Conservation (phyloP, 2,329 filamentous ascomycete species). For the Paecilomyces niveus region DNA sequence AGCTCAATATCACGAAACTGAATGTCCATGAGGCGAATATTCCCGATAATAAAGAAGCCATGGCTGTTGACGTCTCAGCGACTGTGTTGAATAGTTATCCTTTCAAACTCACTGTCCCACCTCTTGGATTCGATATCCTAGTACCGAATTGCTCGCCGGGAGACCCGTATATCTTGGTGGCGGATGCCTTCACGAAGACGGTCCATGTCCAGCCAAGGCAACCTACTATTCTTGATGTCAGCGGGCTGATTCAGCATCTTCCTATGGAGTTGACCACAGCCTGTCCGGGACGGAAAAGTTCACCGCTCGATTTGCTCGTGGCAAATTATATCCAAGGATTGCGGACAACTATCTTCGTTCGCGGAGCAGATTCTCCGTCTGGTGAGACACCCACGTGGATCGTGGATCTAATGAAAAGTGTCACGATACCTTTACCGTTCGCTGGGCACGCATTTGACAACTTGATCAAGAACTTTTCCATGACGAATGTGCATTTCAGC, state of each 20-base stretch:
- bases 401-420: constrained; percentile 66
- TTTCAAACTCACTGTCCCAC: constrained; percentile 66
- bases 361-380: constrained; percentile 63
- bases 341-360: constrained; percentile 72
- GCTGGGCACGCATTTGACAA: constrained; percentile 75
- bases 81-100: constrained; percentile 70
- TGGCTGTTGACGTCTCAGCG: constrained; percentile 74
- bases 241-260: constrained; percentile 64
- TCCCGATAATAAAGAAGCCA: constrained; percentile 52
- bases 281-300: constrained; percentile 71
- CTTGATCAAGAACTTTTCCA: constrained; percentile 78
- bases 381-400: constrained; percentile 75
- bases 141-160: constrained; percentile 70
- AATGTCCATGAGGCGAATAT: constrained; percentile 65
- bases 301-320: constrained; percentile 77
- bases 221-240: constrained; percentile 61
- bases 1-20: constrained; percentile 74
- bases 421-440: constrained; percentile 78
- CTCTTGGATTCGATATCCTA: constrained; percentile 75
- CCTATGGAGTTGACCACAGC: constrained; percentile 63
- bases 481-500: constrained; percentile 78
- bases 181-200: constrained; percentile 62
- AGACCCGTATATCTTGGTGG: constrained; percentile 70
- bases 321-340: constrained; percentile 75
- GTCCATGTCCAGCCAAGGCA: constrained; percentile 62